Evolutionary conservation across 441 rosid genomes (phyloP), one percentile per base, ranked within the genome.

Genomic region (Erodium moschatum): DNA sequence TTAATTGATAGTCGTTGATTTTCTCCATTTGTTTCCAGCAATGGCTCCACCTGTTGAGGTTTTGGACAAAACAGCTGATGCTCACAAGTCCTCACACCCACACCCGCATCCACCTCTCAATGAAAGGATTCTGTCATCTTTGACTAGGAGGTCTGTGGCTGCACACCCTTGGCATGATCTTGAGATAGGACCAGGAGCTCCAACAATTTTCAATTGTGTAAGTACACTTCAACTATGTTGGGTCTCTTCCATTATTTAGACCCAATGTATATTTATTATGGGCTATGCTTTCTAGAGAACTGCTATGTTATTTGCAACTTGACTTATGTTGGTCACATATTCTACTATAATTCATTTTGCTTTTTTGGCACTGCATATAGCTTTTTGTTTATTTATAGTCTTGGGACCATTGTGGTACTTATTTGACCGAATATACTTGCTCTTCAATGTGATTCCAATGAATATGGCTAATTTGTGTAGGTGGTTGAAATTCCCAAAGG

Each of bases 101-200:
- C 91, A 90, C 13, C 79, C 93, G 18, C 84, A 82, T 68, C 89
- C 97, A 69, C 91, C 91, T 12, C 79, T 95, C 60, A 95, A 95
- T 69, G 97, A 95, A 81, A 89, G 99, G 85, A 95, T 95, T 75
- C 98, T 95, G 69, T 92, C 98, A 9, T 83, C 93, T 68, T 48
- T 90, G 86, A 86, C 97, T 10, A 90, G 84, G 78, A 89, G 99
- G 84, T 89, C 99, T 64, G 91, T 89, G 65, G 99, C 99, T 74
- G 99, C 98, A 62, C 99, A 95, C 81, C 97, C 99, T 71, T 95
- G 99, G 99, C 99, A 95, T 77, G 99, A 92, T 85, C 97, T 95
- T 78, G 98, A 95, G 82, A 87, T 95, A 40, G 97, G 99, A 75
- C 97, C 96, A 71, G 97, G 83, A 68, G 97, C 99, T 65, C 99